Conservation (phyloP, 176 grass and related monocot species). For the Hordeum vulgare region MorexV3_pseudomolecules_assembly NC_058520.1:26679554-26680053, state of each 20-base stretch:
- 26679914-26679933: conserved; percentile 52
- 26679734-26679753: conserved; percentile 7
- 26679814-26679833: conserved; percentile 25
- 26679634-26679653: conserved; percentile 61
- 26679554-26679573: conserved; percentile 34
- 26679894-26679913: conserved; percentile 66
- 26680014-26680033: conserved; percentile 14
- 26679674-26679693: conserved; percentile 5
- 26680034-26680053: background rate
- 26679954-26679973: conserved; percentile 28
- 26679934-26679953: conserved; percentile 28
- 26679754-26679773: conserved; percentile 83
- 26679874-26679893: conserved; percentile 75
- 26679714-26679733: background rate
- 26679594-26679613: conserved; percentile 46
- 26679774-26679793: conserved; percentile 63
- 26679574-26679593: conserved; percentile 65
- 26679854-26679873: conserved; percentile 63
- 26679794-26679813: conserved; percentile 49
- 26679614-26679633: conserved; percentile 62
- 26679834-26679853: conserved; percentile 57
- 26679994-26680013: conserved; percentile 36
- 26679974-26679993: conserved; percentile 85
- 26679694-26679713: background rate
- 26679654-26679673: conserved; percentile 52